Evolutionary conservation across 2,329 filamentous ascomycete genomes (phyloP).

Genomic region (Pseudocercospora eumusae): DNA sequence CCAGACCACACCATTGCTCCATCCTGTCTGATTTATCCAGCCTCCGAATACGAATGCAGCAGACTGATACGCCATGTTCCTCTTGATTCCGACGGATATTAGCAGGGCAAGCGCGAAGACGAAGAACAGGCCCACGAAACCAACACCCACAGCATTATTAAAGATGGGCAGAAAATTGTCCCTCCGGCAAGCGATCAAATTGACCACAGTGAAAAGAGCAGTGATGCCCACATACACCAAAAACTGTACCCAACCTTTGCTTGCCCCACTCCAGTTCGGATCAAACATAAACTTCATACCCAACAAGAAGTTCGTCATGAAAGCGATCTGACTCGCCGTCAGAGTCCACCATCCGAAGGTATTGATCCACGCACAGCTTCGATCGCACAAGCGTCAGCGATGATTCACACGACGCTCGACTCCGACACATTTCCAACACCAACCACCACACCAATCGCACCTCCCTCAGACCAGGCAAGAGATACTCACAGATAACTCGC

Average conservation of each 20-base stretch:
- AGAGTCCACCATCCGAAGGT: constrained; percentile 62
- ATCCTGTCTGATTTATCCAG: constrained; percentile 57
- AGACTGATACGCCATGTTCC: constrained; percentile 51
- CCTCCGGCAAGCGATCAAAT: constrained; percentile 55
- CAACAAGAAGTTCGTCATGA: constrained; percentile 60
- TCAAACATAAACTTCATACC: constrained; percentile 59
- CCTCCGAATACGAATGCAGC: constrained; percentile 55
- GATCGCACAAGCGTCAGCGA: not conserved
- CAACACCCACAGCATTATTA: constrained; percentile 59
- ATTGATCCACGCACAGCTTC: constrained; percentile 57
- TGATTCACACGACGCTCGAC: not conserved
- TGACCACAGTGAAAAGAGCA: constrained; percentile 52
- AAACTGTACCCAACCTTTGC: constrained; percentile 56
- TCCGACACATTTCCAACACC: not conserved
- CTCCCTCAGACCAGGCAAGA: not conserved
- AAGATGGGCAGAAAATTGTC: constrained; percentile 54
- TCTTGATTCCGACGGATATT: constrained; percentile 53
- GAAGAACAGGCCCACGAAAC: constrained; percentile 56
- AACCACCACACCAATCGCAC: too few relatives aligned
- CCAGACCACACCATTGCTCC: constrained; percentile 59
- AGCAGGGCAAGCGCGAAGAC: constrained; percentile 55
- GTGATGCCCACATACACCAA: constrained; percentile 58
- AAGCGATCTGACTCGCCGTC: constrained; percentile 58
- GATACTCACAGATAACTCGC: constrained; percentile 52
- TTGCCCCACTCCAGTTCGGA: constrained; percentile 49